These are phyloP conservation scores for Pseudogymnoascus sp. DNA, from an alignment of 2,329 filamentous ascomycete genomes.

Conservation along the genomic window DNA sequence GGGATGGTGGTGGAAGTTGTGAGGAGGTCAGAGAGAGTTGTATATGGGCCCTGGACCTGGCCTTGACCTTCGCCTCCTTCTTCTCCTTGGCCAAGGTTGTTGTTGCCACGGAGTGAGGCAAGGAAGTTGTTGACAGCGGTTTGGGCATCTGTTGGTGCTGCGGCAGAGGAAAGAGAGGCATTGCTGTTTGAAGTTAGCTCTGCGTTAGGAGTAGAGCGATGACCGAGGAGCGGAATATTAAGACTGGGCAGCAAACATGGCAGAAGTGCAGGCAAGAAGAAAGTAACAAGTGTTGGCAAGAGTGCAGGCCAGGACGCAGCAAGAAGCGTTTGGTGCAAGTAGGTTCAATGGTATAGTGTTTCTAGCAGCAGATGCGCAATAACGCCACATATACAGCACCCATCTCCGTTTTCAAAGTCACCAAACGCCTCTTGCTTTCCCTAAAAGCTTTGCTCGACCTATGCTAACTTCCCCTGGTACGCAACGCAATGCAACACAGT, in stretches of 20 bases:
- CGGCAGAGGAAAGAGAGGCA: slow-evolving; percentile 45
- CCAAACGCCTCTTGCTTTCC: slow-evolving; percentile 10
- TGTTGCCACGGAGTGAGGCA: slow-evolving; percentile 60
- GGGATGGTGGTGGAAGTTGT: slow-evolving; percentile 69
- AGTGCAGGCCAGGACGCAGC: background rate
- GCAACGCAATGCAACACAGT: background rate
- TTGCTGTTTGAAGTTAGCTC: slow-evolving; percentile 8
- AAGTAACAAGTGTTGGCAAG: background rate
- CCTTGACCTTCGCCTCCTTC: slow-evolving; percentile 32
- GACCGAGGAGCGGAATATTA: background rate
- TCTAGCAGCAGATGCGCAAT: slow-evolving; percentile 27
- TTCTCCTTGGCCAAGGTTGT: slow-evolving; percentile 16
- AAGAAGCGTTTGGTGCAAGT: background rate
- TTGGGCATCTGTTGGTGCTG: slow-evolving; percentile 54
- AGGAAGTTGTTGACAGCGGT: slow-evolving; percentile 81
- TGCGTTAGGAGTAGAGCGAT: slow-evolving; percentile 9
- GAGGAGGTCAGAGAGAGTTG: slow-evolving; percentile 78
- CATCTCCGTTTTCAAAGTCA: slow-evolving; percentile 6
- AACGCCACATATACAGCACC: slow-evolving; percentile 12
- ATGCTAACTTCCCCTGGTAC: slow-evolving; percentile 6
- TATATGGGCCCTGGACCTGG: slow-evolving; percentile 63
- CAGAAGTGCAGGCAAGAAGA: background rate
- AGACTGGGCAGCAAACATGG: background rate
- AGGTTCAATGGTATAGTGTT: slow-evolving; percentile 15
- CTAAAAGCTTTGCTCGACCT: slow-evolving; percentile 6